These are phyloP conservation scores for Acacia concinna DNA, from an alignment of 331 rosid genomes.

Conservation along the genomic window DNA sequence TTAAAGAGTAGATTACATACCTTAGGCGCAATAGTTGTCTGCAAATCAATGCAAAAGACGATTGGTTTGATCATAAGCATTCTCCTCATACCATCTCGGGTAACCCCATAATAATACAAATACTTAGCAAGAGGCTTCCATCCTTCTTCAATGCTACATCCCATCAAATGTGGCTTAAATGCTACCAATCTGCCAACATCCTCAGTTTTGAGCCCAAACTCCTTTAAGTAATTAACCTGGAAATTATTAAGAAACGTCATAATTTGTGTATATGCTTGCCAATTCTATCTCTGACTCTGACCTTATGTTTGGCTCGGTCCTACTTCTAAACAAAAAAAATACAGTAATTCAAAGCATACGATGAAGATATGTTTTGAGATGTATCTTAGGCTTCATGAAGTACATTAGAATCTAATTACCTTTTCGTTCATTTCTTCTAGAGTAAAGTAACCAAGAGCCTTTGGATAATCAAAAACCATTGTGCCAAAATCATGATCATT, in stretches of 20 bases:
- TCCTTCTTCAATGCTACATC: slow-evolving; percentile 79
- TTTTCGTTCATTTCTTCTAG: slow-evolving; percentile 77
- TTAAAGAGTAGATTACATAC: slow-evolving; percentile 41
- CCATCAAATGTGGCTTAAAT: slow-evolving; percentile 87
- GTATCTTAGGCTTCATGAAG: neutral
- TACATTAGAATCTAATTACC: slow-evolving; percentile 46
- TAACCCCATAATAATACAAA: slow-evolving; percentile 74
- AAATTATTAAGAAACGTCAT: slow-evolving; percentile 28
- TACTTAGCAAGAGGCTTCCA: slow-evolving; percentile 95
- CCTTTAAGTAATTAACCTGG: slow-evolving; percentile 86
- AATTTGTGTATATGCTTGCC: slow-evolving; percentile 22
- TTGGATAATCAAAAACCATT: slow-evolving; percentile 90
- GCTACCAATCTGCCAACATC: slow-evolving; percentile 85
- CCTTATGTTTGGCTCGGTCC: neutral
- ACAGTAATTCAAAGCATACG: neutral
- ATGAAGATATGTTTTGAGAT: neutral
- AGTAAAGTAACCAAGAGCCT: slow-evolving; percentile 64
- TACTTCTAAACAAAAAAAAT: slow-evolving; percentile 2
- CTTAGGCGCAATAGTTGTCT: slow-evolving; percentile 81
- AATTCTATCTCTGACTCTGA: neutral
- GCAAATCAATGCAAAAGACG: slow-evolving; percentile 79
- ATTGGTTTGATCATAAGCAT: slow-evolving; percentile 84
- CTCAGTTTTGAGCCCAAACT: slow-evolving; percentile 71
- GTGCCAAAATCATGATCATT: slow-evolving; percentile 88
- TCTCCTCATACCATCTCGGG: slow-evolving; percentile 91